A percentile compares a stretch with the other conserved stretches of the same genome.
These are phyloP conservation scores for Hymenoscyphus repandus DNA, from an alignment of 2,329 filamentous ascomycete species.

Conservation along the genomic window DNA sequence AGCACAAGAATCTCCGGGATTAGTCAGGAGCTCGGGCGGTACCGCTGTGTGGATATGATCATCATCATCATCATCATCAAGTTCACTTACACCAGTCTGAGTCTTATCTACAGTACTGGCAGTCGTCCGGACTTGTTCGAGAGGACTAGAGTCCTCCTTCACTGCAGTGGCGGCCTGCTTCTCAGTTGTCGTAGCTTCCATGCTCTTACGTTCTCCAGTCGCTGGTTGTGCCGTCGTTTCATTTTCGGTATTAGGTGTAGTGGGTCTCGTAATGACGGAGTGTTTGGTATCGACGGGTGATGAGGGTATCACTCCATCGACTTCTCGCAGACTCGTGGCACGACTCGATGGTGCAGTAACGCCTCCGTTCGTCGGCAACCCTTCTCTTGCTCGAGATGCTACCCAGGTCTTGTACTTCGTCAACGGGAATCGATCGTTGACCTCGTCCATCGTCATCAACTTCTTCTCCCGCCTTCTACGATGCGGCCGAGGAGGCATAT, in stretches of 20 bases:
- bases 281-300: constrained; percentile 31
- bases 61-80: constrained; percentile 58
- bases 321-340: constrained; percentile 66
- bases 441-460: constrained; percentile 97
- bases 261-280: constrained; percentile 30
- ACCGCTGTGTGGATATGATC: constrained; percentile 77
- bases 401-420: constrained; percentile 97
- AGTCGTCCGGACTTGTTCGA: constrained; percentile 27
- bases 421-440: constrained; percentile 94
- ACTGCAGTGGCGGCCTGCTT: constrained; percentile 22
- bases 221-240: constrained; percentile 12
- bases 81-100: constrained; percentile 33
- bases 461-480: constrained; percentile 93
- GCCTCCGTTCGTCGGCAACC: constrained; percentile 77
- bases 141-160: constrained; percentile 21
- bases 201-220: constrained; percentile 15
- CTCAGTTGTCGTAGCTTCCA: constrained; percentile 16
- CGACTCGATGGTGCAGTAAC: constrained; percentile 71
- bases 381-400: constrained; percentile 73
- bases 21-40: constrained; percentile 72
- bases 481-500: constrained; percentile 74
- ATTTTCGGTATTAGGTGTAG: constrained; percentile 18
- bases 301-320: constrained; percentile 48
- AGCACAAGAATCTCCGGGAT: constrained; percentile 87
- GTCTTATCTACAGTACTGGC: constrained; percentile 34